These are phyloP conservation scores for Ophiostoma piceae DNA, from an alignment of 2,329 filamentous ascomycete species.

Conservation along the genomic window DNA sequence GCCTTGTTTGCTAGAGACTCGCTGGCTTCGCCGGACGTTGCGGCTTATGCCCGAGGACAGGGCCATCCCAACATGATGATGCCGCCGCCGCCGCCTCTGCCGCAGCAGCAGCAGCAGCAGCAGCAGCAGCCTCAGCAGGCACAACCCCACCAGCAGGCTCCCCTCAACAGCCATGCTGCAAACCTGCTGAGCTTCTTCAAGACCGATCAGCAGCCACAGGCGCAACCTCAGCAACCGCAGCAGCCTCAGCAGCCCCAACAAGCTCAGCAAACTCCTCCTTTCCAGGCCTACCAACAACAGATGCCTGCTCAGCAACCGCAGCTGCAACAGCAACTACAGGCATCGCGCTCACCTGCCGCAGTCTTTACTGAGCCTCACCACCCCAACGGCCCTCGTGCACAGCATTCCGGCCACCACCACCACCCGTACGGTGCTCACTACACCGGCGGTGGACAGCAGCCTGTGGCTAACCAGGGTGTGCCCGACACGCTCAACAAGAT, in stretches of 20 bases:
- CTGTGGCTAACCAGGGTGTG: background rate
- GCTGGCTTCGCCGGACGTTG: conserved; percentile 35
- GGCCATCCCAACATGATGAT: conserved; percentile 10
- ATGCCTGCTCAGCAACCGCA: background rate
- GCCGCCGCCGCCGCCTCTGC: conserved; percentile 28
- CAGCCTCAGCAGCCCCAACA: conserved; percentile 19
- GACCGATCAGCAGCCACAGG: conserved; percentile 27
- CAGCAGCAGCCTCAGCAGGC: background rate
- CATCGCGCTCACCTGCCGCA: background rate
- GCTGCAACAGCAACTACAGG: conserved; percentile 7
- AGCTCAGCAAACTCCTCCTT: background rate
- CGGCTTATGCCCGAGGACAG: conserved; percentile 16
- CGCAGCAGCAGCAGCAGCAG: conserved; percentile 26
- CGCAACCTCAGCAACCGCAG: conserved; percentile 16
- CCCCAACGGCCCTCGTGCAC: conserved; percentile 13
- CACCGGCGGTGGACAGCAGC: background rate
- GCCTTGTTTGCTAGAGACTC: conserved; percentile 45
- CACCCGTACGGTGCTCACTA: conserved; percentile 2
- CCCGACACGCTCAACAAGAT: conserved; percentile 12
- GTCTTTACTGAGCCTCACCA: conserved; percentile 3
- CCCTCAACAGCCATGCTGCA: conserved; percentile 34
- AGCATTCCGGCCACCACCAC: background rate
- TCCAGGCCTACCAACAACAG: background rate
- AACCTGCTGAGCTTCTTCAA: conserved; percentile 41
- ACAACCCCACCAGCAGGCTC: conserved; percentile 27